Percentiles rank a stretch among this genome's conserved stretches.
These are phyloP conservation scores for Sugiyamaella castrensis DNA, from an alignment of 1,139 yeast species.

Conservation along the genomic window DNA sequence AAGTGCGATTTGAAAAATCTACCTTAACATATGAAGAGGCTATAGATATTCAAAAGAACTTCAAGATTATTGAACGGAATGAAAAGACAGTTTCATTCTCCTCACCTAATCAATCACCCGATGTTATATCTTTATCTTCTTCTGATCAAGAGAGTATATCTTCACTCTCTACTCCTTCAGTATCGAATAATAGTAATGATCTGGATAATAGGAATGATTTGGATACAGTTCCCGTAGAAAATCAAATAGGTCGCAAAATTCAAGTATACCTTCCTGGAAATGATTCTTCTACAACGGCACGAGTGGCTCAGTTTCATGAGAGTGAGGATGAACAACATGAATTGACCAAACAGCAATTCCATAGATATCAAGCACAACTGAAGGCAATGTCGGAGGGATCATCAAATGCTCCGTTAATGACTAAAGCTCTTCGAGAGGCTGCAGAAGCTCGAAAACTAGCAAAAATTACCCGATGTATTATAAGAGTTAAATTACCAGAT, in stretches of 20 bases:
- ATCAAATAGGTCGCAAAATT: slow-evolving; percentile 15
- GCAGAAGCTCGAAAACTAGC: slow-evolving; percentile 26
- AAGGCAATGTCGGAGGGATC: slow-evolving; percentile 25
- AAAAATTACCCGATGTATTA: slow-evolving; percentile 21
- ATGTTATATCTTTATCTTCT: neutral
- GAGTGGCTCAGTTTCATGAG: neutral
- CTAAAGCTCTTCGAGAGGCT: slow-evolving; percentile 31
- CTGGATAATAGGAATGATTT: too few relatives aligned
- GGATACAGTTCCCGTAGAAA: too few relatives aligned
- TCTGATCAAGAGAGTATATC: neutral
- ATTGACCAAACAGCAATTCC: slow-evolving; percentile 27
- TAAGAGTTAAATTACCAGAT: slow-evolving; percentile 37
- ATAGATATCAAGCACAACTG: slow-evolving; percentile 29
- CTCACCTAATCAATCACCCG: neutral
- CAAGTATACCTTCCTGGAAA: slow-evolving; percentile 26
- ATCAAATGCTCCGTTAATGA: slow-evolving; percentile 33
- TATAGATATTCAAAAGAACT: slow-evolving; percentile 18
- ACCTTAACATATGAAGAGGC: slow-evolving; percentile 25
- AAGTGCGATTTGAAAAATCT: slow-evolving; percentile 29
- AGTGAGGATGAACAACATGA: slow-evolving; percentile 16
- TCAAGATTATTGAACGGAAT: slow-evolving; percentile 5
- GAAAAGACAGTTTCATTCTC: neutral
- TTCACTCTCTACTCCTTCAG: neutral
- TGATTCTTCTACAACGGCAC: neutral
- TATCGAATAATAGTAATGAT: too few relatives aligned